Conservation (phyloP, 768 basidiomycete genomes). For the Coprinopsis strossmayeri region DNA sequence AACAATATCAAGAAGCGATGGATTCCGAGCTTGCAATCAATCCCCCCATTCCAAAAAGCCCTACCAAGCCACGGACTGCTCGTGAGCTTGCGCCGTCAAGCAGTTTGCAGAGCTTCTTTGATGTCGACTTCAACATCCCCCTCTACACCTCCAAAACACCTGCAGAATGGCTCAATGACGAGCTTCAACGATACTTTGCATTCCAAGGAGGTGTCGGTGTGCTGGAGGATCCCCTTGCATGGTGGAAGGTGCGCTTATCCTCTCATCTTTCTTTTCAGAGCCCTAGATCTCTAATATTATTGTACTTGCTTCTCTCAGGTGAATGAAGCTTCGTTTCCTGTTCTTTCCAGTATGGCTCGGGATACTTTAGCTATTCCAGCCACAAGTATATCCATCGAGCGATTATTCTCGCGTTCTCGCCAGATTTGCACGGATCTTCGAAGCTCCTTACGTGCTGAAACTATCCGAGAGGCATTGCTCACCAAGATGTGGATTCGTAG, state of each 20-base stretch:
- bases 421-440: slow-evolving; percentile 23
- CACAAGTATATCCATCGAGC: slow-evolving; percentile 26
- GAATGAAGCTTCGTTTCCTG: slow-evolving; percentile 19
- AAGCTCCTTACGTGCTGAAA: slow-evolving; percentile 22
- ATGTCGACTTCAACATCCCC: slow-evolving; percentile 7
- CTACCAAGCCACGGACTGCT: neutral
- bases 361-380: slow-evolving; percentile 28
- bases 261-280: slow-evolving; percentile 2
- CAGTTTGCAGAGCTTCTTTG: slow-evolving; percentile 11
- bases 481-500: slow-evolving; percentile 22
- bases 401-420: slow-evolving; percentile 23
- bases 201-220: slow-evolving; percentile 14
- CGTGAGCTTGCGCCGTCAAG: neutral
- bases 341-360: slow-evolving; percentile 9
- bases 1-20: neutral
- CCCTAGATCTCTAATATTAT: too few species aligned
- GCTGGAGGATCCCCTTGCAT: slow-evolving; percentile 16
- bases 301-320: too few species aligned
- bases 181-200: slow-evolving; percentile 13
- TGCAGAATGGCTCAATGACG: slow-evolving; percentile 13
- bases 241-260: slow-evolving; percentile 24
- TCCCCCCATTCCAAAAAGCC: neutral
- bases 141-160: slow-evolving; percentile 1
- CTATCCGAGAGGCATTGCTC: slow-evolving; percentile 20
- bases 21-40: neutral